phyloP scores from a whole-genome alignment of 2,329 filamentous ascomycete genomes.

The Alternaria brassicicola region DNA sequence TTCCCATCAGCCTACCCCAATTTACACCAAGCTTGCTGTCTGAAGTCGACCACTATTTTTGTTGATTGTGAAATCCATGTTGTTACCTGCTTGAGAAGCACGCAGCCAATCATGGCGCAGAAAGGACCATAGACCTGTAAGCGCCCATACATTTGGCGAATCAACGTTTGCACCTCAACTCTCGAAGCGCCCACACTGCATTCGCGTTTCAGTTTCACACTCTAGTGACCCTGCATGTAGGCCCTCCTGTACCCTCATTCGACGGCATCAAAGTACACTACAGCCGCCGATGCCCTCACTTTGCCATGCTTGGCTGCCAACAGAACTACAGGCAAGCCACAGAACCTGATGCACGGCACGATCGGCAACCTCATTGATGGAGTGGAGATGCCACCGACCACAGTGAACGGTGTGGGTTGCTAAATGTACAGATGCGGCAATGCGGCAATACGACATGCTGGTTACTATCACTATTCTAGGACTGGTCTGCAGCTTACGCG shows the following conservation, averaged over 20 bases:
- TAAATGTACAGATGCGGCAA: constrained; percentile 25
- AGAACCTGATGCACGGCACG: constrained; percentile 5
- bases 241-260: constrained; percentile 20
- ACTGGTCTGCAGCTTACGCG: constrained; percentile 35
- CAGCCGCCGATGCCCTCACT: constrained; percentile 7
- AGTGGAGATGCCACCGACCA: constrained; percentile 4
- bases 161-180: constrained; percentile 25
- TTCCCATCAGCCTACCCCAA: background rate
- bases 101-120: constrained; percentile 19
- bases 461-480: constrained; percentile 28
- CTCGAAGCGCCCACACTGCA: constrained; percentile 37
- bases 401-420: constrained; percentile 7
- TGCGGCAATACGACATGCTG: constrained; percentile 2
- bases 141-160: constrained; percentile 38
- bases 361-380: constrained; percentile 10
- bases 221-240: constrained; percentile 25
- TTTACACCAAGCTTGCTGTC: background rate
- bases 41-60: background rate
- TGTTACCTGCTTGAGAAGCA: background rate
- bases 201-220: constrained; percentile 39
- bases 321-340: constrained; percentile 16
- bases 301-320: constrained; percentile 1
- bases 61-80: background rate
- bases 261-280: constrained; percentile 6
- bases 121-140: constrained; percentile 20